Percentiles rank a stretch among this genome's conserved stretches.
Conservation (phyloP, 2,329 filamentous ascomycete species). For the Lachnellula willkommii region DNA sequence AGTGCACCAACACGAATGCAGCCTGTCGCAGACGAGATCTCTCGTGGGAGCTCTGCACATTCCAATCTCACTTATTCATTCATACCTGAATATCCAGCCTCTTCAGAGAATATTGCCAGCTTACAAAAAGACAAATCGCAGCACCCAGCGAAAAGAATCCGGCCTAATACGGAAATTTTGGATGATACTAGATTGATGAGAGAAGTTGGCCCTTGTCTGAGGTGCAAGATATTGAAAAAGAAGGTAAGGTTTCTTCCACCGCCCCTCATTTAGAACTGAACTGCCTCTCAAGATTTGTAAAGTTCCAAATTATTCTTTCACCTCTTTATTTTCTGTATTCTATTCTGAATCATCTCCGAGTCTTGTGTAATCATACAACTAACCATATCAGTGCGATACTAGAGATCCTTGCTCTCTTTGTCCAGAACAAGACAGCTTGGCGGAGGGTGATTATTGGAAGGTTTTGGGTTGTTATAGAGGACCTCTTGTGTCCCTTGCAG, state of each 20-base stretch:
- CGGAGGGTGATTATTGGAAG: background rate
- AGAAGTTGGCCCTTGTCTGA: background rate
- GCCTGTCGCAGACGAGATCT: background rate
- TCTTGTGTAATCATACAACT: background rate
- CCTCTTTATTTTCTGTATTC: too few species aligned
- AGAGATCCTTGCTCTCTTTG: background rate
- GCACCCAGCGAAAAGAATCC: background rate
- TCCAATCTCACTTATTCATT: background rate
- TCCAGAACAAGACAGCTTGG: background rate
- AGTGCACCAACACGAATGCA: background rate
- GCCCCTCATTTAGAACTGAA: too few species aligned
- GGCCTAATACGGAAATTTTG: background rate
- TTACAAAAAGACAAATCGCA: background rate
- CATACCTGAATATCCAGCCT: background rate
- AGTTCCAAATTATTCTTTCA: too few species aligned
- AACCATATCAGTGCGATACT: background rate
- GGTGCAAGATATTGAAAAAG: background rate
- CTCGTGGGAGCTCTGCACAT: background rate
- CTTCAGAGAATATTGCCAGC: background rate
- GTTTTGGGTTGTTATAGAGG: constrained; percentile 1
- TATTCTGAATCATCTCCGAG: too few species aligned
- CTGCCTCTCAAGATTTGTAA: too few species aligned
- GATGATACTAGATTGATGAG: background rate
- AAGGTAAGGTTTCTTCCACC: background rate
- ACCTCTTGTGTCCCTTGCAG: background rate